Evolutionary conservation across 2,329 filamentous ascomycete species (phyloP).

Genomic region (Metarhizium guizhouense): DNA sequence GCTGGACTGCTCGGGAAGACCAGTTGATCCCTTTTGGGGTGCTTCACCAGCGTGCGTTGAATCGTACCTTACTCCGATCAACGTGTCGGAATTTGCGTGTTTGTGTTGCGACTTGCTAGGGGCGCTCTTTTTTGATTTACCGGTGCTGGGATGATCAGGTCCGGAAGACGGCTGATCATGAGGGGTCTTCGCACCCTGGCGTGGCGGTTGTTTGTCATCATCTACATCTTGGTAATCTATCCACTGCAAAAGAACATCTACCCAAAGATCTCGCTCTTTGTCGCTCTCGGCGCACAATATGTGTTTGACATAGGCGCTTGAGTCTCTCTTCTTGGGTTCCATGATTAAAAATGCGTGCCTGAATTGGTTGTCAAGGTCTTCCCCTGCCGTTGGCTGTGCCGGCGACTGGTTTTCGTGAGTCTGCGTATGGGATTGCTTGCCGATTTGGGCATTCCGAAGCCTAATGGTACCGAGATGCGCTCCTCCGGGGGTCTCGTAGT

Average conservation of each 20-base stretch:
- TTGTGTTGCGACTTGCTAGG: conserved; percentile 25
- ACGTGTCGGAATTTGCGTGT: conserved; percentile 31
- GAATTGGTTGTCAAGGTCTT: conserved; percentile 87
- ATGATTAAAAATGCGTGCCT: conserved; percentile 91
- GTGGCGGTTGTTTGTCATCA: conserved; percentile 27
- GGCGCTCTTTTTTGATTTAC: conserved; percentile 22
- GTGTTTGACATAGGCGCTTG: conserved; percentile 77
- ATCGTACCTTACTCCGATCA: conserved; percentile 53
- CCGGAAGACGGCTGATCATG: conserved; percentile 32
- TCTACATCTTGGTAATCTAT: conserved; percentile 65
- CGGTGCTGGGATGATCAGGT: conserved; percentile 14
- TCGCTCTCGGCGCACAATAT: conserved; percentile 95
- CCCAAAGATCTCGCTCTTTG: conserved; percentile 85
- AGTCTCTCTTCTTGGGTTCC: conserved; percentile 95
- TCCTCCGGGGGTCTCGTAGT: conserved; percentile 86
- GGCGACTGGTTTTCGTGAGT: conserved; percentile 45
- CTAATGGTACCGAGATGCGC: conserved; percentile 91
- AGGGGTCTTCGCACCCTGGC: conserved; percentile 15
- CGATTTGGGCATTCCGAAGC: conserved; percentile 82
- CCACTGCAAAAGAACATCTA: conserved; percentile 80
- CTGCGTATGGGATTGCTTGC: conserved; percentile 64
- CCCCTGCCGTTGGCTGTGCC: conserved; percentile 42
- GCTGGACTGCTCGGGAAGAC: conserved; percentile 23
- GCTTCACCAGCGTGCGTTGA: conserved; percentile 42
- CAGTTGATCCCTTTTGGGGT: conserved; percentile 33